Evolutionary conservation across 495 filamentous ascomycete genomes (phyloP).

Genomic region (Aspergillus nanangensis): DNA sequence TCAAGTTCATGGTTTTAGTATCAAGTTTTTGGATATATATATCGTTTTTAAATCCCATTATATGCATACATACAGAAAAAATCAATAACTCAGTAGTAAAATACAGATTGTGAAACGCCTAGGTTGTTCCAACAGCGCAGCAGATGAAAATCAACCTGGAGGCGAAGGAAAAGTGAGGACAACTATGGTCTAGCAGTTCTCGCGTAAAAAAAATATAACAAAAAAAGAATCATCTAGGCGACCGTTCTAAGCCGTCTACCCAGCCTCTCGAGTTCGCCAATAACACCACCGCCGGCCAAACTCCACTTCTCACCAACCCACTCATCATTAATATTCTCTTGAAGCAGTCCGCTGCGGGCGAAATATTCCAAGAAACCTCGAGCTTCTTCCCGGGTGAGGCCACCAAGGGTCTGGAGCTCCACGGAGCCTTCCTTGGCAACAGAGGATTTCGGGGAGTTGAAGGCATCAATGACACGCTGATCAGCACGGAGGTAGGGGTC

Average conservation of each 20-base stretch:
- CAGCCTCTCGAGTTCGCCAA: slow-evolving; percentile 76
- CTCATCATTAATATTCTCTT: slow-evolving; percentile 61
- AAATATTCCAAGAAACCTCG: slow-evolving; percentile 88
- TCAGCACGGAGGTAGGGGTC: slow-evolving; percentile 69
- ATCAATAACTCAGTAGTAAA: slow-evolving; percentile 28
- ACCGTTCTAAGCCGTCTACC: slow-evolving; percentile 44
- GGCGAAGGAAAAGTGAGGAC: neutral
- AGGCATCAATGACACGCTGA: slow-evolving; percentile 51
- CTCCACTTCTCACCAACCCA: slow-evolving; percentile 83
- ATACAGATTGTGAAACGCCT: slow-evolving; percentile 20
- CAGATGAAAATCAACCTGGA: neutral
- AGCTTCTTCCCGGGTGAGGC: slow-evolving; percentile 71
- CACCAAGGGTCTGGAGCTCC: slow-evolving; percentile 55
- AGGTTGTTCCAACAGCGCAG: neutral
- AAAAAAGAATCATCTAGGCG: slow-evolving; percentile 14
- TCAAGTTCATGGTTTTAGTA: neutral
- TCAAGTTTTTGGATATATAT: too few relatives aligned
- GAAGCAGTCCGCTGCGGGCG: slow-evolving; percentile 76
- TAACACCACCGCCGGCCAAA: slow-evolving; percentile 71
- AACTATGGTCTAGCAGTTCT: too few relatives aligned
- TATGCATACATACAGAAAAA: slow-evolving; percentile 33
- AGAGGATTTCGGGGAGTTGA: slow-evolving; percentile 27
- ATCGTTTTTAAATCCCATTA: slow-evolving; percentile 26
- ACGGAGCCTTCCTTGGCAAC: slow-evolving; percentile 34
- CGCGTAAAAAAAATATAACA: neutral